phyloP scores from a whole-genome alignment of 2,329 filamentous ascomycete species.

The Neurospora crassa region DNA sequence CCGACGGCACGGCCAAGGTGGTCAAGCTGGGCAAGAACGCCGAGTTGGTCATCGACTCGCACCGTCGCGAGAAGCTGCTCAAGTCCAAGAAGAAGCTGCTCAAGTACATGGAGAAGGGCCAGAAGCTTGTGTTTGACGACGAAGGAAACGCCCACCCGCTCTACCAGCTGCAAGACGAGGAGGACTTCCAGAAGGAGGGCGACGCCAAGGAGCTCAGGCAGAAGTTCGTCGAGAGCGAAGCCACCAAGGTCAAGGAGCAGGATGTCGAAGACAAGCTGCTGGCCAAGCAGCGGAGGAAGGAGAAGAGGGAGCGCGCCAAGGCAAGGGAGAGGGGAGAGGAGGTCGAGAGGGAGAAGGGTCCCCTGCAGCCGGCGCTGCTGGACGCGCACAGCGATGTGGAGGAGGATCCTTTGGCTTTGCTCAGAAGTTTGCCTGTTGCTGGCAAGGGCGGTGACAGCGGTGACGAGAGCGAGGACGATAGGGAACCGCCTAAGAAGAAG shows the following conservation, averaged over 20 bases:
- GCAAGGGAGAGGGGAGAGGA: constrained; percentile 43
- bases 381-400: constrained; percentile 31
- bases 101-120: constrained; percentile 80
- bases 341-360: constrained; percentile 18
- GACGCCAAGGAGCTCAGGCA: constrained; percentile 65
- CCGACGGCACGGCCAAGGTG: constrained; percentile 34
- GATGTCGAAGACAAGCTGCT: constrained; percentile 77
- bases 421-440: constrained; percentile 47
- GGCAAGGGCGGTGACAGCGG: constrained; percentile 21
- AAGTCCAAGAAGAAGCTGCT: constrained; percentile 89
- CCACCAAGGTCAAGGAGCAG: constrained; percentile 58
- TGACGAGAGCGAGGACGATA: constrained; percentile 11
- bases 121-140: constrained; percentile 84
- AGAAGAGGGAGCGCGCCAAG: constrained; percentile 68
- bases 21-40: constrained; percentile 55
- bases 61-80: constrained; percentile 90
- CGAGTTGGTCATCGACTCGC: constrained; percentile 79
- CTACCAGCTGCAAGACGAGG: constrained; percentile 83
- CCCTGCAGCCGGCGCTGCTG: constrained; percentile 21
- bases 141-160: constrained; percentile 76
- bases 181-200: constrained; percentile 66
- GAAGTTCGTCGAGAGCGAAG: constrained; percentile 70
- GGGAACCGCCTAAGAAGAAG: constrained; percentile 45
- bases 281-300: constrained; percentile 66
- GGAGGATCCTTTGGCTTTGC: constrained; percentile 46